A percentile compares a stretch with the other conserved stretches of the same genome.
These are phyloP conservation scores for Rhinocladiella similis DNA, from an alignment of 2,329 filamentous ascomycete species.

Conservation along the genomic window DNA sequence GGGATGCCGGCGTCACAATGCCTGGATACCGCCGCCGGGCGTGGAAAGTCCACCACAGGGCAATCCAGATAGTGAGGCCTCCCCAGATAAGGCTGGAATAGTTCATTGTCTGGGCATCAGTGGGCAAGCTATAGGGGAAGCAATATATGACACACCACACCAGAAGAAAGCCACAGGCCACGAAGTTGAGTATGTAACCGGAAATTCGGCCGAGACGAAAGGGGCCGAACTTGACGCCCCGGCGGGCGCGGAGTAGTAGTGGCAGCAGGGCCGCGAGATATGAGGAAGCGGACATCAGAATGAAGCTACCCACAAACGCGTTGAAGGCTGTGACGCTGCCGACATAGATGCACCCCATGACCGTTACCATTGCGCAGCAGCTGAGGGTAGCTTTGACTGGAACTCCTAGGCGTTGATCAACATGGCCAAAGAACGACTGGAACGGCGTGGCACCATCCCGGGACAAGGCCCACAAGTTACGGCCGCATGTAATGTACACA, in stretches of 20 bases:
- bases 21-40: not conserved
- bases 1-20: not conserved
- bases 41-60: not conserved
- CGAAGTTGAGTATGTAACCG: slow-evolving; percentile 50
- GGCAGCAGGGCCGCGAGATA: slow-evolving; percentile 54
- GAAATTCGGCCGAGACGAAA: slow-evolving; percentile 53
- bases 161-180: slow-evolving; percentile 53
- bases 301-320: slow-evolving; percentile 58
- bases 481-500: not conserved
- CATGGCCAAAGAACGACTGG: slow-evolving; percentile 39
- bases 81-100: slow-evolving; percentile 54
- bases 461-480: slow-evolving; percentile 39
- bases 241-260: slow-evolving; percentile 52
- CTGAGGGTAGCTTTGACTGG: slow-evolving; percentile 45
- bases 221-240: slow-evolving; percentile 50
- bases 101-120: slow-evolving; percentile 52
- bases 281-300: slow-evolving; percentile 58
- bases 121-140: slow-evolving; percentile 53
- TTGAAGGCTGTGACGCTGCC: slow-evolving; percentile 47
- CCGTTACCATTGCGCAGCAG: slow-evolving; percentile 51
- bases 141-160: slow-evolving; percentile 60
- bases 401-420: slow-evolving; percentile 43
- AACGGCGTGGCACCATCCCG: slow-evolving; percentile 50
- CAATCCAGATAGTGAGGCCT: slow-evolving; percentile 45
- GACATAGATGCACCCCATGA: slow-evolving; percentile 55